Evolutionary conservation across 352 stramenopile species (phyloP), one percentile per base, ranked within the genome.

Genomic region (Globisporangium paroecandrum): DNA sequence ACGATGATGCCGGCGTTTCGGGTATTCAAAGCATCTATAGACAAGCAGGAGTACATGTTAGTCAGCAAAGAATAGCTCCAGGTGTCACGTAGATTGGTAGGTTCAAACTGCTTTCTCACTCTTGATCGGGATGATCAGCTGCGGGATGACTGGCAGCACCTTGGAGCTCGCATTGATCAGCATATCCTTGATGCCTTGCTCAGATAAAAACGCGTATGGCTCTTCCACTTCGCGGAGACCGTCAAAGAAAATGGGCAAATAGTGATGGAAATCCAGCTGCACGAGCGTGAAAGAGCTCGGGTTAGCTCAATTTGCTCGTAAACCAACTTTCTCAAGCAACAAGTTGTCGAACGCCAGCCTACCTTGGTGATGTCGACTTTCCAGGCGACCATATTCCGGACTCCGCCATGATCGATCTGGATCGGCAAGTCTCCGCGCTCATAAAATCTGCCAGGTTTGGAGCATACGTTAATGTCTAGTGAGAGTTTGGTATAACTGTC

Each of bases 51-150:
- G 27, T 8, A 43, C 5, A 4, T 20, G 60, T 4, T 1, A 7
- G 60, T 4, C 0, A 7, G 36, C 34, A 15, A 57, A n/a, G 49
- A n/a, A 60, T 25, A 10, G 18, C 20, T 41, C 22, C 46, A 51
- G 22, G 18, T 18, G 6, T n/a, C 36, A 61, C 8, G 9, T 29
- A 27, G n/a, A 1, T 62, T 69, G 13, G 66, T 47, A 51, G 1
- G 9, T 10, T 9, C 9, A 5, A 13, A 29, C 62, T 22, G 5
- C 43, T 51, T 51, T n/a, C 83, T 62, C 69, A 95, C 85, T 98
- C 74, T 99, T 99, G 77, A 99, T 97, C 13, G 97, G 97, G 70
- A 99, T 98, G 71, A 99, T 99, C 22, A 99, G 84, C 73, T 99
- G 97, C 29, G 97, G 97, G 69, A 99, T 98, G 15, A 99, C 96